Base-by-base conservation (phyloP, 2,329 filamentous ascomycete species). In the Nectriaceae sp. region DNA sequence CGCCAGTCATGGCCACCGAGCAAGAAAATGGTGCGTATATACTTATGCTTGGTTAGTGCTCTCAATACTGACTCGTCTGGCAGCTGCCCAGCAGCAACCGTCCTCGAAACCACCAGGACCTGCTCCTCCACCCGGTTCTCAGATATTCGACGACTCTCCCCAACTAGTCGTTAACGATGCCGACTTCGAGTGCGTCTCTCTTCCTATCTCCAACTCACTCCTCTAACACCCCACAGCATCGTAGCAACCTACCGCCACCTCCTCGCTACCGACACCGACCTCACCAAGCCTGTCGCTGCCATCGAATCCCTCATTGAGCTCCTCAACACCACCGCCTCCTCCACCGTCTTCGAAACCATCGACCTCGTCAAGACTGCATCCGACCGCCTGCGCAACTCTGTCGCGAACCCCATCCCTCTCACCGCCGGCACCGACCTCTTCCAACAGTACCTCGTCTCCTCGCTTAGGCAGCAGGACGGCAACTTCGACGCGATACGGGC, bases 381-480 rank as follows among this genome's bases (percentile, higher is more conserved):
- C 42, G 78, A 82, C 44, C 82, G 84, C 62, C 83, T 99, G 55
- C 93, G 92, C 69, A 78, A 79, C 49, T 84, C 85, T 18, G 87
- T 96, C 44, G 79, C 87, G 6, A 97, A 99, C 72, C 89, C 92
- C 13, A 89, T 97, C 47, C 93, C 92, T 4, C 83, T 97, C 15
- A 91, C 89, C 41, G 94, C 95, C 46, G 94, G 94, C 62, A 96
- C 92, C 51, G 92, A 97, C 69, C 84, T 97, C 50, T 97, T 99
- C 77, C 89, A 94, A 68, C 88, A 93, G 67, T 97, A 96, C 72
- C 83, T 99, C 60, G 87, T 96, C 63, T 84, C 85, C 47, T 90
- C 79, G 55, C 77, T 87, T 66, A 80, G 80, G 72, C 75, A 79
- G 73, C 76, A 78, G 56, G 71, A 73, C 42, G 65, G 65, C 40